phyloP scores from a whole-genome alignment of 2,329 filamentous ascomycete genomes.

The Lomentospora prolificans region DNA sequence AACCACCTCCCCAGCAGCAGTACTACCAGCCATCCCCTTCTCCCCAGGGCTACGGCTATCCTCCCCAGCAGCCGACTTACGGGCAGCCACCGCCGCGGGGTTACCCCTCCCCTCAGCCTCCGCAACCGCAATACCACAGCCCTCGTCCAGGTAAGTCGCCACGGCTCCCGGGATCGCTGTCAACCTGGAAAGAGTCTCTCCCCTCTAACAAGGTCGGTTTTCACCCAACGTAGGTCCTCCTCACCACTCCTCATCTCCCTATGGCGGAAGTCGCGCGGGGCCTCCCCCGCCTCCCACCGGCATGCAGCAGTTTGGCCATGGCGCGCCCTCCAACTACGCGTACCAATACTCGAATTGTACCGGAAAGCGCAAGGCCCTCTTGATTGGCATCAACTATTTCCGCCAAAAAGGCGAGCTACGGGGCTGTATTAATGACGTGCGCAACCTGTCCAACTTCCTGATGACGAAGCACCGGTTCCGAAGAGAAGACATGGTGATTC shows the following conservation, averaged over 20 bases:
- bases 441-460: conserved; percentile 48
- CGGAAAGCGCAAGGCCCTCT: conserved; percentile 57
- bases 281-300: conserved; percentile 58
- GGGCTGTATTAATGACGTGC: conserved; percentile 52
- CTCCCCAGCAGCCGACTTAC: conserved; percentile 4
- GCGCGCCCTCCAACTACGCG: conserved; percentile 68
- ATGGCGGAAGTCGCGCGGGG: not conserved
- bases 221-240: not conserved
- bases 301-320: conserved; percentile 66
- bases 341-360: conserved; percentile 92
- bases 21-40: not conserved
- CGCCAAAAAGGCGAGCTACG: conserved; percentile 44
- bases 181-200: no score
- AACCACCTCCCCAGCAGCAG: not conserved
- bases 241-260: not conserved
- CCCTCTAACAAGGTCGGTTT: not conserved
- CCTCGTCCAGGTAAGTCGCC: conserved; percentile 5
- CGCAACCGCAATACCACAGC: conserved; percentile 5
- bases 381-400: conserved; percentile 54
- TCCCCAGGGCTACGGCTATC: not conserved
- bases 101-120: conserved; percentile 4
- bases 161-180: not conserved
- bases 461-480: conserved; percentile 45
- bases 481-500: conserved; percentile 46
- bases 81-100: not conserved